These are phyloP conservation scores for Amaranthus hypochondriacus DNA, from an alignment of 148 eudicot genomes.

Conservation along the genomic window DNA sequence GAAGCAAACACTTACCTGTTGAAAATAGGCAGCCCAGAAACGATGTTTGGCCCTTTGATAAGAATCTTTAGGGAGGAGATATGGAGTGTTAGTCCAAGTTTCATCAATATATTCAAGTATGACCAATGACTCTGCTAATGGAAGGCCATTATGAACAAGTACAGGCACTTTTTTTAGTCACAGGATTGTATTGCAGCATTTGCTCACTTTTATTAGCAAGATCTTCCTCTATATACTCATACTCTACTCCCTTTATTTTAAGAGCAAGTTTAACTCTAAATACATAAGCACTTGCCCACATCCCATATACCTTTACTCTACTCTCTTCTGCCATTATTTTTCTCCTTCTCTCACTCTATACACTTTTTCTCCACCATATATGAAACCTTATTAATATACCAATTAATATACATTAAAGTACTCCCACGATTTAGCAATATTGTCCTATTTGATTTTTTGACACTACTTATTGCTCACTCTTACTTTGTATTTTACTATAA, in stretches of 20 bases:
- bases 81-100: slow-evolving; percentile 27
- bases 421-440: too few species aligned
- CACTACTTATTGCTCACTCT: too few species aligned
- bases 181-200: slow-evolving; percentile 29
- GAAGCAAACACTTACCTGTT: background rate
- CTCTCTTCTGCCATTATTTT: slow-evolving; percentile 13
- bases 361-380: too few species aligned
- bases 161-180: slow-evolving; percentile 32
- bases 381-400: too few species aligned
- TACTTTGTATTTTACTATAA: too few species aligned
- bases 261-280: slow-evolving; percentile 23
- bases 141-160: slow-evolving; percentile 24
- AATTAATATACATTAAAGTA: too few species aligned
- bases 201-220: slow-evolving; percentile 24
- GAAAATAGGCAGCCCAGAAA: slow-evolving; percentile 37
- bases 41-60: slow-evolving; percentile 38
- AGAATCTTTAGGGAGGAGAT: slow-evolving; percentile 46
- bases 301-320: slow-evolving; percentile 27
- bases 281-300: slow-evolving; percentile 28
- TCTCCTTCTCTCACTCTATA: background rate
- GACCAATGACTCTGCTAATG: slow-evolving; percentile 37
- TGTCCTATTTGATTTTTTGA: too few species aligned
- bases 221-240: slow-evolving; percentile 33
- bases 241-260: slow-evolving; percentile 29
- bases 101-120: slow-evolving; percentile 59